Base-by-base conservation (phyloP, 495 filamentous ascomycete species). In the Bathelium albidoporum region DNA sequence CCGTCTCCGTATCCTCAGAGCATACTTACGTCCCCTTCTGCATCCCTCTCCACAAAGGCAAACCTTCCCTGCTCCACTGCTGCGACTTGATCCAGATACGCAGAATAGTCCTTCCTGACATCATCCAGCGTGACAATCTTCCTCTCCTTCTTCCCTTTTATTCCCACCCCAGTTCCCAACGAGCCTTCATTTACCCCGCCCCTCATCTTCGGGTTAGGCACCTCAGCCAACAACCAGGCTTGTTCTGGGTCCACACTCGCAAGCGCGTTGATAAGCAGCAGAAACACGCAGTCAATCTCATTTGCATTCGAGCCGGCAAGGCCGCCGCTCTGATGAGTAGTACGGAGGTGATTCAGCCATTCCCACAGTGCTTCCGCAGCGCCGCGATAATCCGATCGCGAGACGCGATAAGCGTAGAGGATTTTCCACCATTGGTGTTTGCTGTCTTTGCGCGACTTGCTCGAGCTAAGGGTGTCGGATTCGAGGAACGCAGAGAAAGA, bases 241-340 rank as follows among this genome's bases (percentile, higher is more conserved):
- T 96, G 86, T 66, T 88, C 85, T 65, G 85, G 78, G 39, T 86
- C 82, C n/a, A 96, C 90, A 64, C 89, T 94, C 58, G 83, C 85
- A 66, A 98, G 76, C 2, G 89, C 83, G 71, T 98, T 97, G 76
- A 97, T 92, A 41, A 97, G 79, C 62, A 87, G 82, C 11, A 97
- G 72, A 64, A 96, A 93, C 66, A 87, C 85, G 49, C 82, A 74
- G 41, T 77, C 72, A 32, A 87, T 72, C 55, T 80, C 80, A 62
- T 80, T 77, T 66, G 81, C 83, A 59, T 81, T 78, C 1, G 77
- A 76, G 66, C 83, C 80, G 58, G 77, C 74, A 77, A 82, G 64
- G 77, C 83, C 64, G 84, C 80, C n/a, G 78, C 79, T 18, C 82
- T 80, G 60, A 82, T 79, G 11, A 72, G 67, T 65, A 62, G 64